These are phyloP conservation scores for Tulasnella calospora DNA, from an alignment of 768 basidiomycete species.

Conservation along the genomic window DNA sequence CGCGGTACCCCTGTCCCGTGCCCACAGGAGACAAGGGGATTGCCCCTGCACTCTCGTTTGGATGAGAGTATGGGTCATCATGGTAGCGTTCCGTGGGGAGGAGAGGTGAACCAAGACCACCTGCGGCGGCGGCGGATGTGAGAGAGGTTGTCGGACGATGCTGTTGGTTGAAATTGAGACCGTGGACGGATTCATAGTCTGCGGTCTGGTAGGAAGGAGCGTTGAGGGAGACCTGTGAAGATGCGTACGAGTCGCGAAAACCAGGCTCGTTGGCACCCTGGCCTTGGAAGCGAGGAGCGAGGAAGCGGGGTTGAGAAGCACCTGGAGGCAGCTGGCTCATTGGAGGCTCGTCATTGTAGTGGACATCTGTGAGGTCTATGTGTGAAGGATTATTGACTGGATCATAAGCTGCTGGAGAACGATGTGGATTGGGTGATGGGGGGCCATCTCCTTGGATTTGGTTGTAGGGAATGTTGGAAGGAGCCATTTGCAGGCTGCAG, in stretches of 20 bases:
- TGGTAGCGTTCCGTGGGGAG: constrained; percentile 9
- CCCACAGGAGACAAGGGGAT: constrained; percentile 16
- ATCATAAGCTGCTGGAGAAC: not conserved
- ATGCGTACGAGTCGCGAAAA: constrained; percentile 9
- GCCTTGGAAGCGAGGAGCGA: constrained; percentile 12
- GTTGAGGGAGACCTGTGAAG: constrained; percentile 11
- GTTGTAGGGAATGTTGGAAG: constrained; percentile 21
- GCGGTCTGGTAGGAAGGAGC: constrained; percentile 12
- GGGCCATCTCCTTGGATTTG: not conserved
- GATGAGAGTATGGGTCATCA: not conserved
- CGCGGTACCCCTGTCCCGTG: constrained; percentile 16
- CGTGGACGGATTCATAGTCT: constrained; percentile 14
- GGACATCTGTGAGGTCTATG: not conserved
- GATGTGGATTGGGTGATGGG: constrained; percentile 12
- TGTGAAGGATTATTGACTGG: not conserved
- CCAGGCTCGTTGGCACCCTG: constrained; percentile 7
- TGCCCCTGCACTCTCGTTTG: not conserved
- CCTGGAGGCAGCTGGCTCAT: constrained; percentile 18
- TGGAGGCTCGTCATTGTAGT: constrained; percentile 12
- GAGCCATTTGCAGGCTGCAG: constrained; percentile 16
- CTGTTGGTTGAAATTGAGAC: not conserved
- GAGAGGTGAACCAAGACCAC: constrained; percentile 8
- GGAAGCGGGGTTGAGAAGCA: not conserved
- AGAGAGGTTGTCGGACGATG: not conserved
- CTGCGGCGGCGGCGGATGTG: not conserved